Evolutionary conservation across 2,329 filamentous ascomycete genomes (phyloP).

Genomic region (Venturia effusa): DNA sequence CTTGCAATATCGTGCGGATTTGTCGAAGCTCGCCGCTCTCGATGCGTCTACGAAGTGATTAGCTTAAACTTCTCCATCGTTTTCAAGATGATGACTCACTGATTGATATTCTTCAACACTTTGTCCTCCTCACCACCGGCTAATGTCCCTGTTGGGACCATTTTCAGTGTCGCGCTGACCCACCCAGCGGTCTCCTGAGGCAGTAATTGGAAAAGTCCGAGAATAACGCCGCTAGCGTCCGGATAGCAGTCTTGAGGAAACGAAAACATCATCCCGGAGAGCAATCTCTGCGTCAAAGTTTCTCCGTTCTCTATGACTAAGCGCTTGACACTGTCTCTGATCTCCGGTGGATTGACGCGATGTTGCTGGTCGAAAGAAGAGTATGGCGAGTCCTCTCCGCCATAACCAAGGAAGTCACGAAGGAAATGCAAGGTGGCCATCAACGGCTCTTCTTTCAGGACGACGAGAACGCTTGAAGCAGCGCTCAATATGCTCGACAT

Average conservation of each 20-base stretch:
- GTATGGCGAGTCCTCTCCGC: conserved; percentile 55
- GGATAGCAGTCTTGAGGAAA: conserved; percentile 94
- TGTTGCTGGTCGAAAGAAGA: conserved; percentile 51
- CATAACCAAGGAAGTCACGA: conserved; percentile 83
- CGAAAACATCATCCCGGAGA: conserved; percentile 98
- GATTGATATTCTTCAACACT: conserved; percentile 68
- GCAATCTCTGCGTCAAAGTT: conserved; percentile 70
- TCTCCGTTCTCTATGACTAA: conserved; percentile 63
- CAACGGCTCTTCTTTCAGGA: conserved; percentile 86
- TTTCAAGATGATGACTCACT: conserved; percentile 25
- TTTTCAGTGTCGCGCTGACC: conserved; percentile 72
- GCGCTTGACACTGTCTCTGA: conserved; percentile 61
- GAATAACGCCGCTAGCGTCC: conserved; percentile 84
- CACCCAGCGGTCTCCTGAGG: conserved; percentile 69
- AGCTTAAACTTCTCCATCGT: not conserved
- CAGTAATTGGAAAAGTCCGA: conserved; percentile 78
- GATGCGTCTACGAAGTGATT: conserved; percentile 38
- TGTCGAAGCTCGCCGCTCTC: conserved; percentile 60
- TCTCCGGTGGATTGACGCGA: conserved; percentile 44
- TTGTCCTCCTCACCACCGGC: conserved; percentile 70
- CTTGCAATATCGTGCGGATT: conserved; percentile 77
- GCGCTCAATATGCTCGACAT: conserved; percentile 79
- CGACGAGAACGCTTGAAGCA: conserved; percentile 70
- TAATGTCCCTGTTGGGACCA: conserved; percentile 75
- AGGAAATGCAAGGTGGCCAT: conserved; percentile 87